A percentile compares a stretch with the other conserved stretches of the same genome.
Evolutionary conservation across 345 rosid species (phyloP).

Genomic region (Euphorbia tirucalli): DNA sequence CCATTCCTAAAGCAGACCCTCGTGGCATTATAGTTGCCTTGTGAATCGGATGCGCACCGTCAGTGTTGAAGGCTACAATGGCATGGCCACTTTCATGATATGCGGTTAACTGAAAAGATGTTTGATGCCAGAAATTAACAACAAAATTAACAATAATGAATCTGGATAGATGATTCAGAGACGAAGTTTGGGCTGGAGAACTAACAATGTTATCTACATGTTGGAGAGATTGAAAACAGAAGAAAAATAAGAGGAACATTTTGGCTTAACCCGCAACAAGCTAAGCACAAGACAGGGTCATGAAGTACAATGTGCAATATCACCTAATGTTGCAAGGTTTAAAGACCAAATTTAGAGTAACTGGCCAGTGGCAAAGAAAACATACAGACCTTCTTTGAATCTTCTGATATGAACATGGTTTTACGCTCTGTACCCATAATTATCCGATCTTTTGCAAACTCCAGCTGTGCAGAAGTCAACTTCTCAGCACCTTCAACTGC

Average conservation of each 20-base stretch:
- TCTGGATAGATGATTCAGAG: background rate
- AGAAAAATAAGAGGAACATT: background rate
- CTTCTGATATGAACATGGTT: slow-evolving; percentile 95
- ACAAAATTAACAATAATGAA: slow-evolving; percentile 11
- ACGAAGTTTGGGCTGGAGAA: background rate
- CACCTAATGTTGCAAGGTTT: background rate
- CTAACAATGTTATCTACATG: background rate
- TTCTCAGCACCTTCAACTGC: slow-evolving; percentile 96
- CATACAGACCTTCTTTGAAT: slow-evolving; percentile 79
- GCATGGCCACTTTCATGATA: slow-evolving; percentile 99
- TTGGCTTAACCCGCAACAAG: background rate
- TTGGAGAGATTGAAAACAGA: background rate
- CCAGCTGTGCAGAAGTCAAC: slow-evolving; percentile 66
- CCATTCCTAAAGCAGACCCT: slow-evolving; percentile 99
- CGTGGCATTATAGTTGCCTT: slow-evolving; percentile 98
- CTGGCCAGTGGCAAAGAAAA: background rate
- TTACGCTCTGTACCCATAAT: slow-evolving; percentile 96
- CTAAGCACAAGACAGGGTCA: background rate
- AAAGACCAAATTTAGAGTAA: background rate
- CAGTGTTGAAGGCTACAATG: slow-evolving; percentile 83
- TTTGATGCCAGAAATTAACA: slow-evolving; percentile 12
- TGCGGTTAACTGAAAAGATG: slow-evolving; percentile 73
- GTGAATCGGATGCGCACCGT: slow-evolving; percentile 95
- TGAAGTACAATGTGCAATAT: background rate
- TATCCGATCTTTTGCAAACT: slow-evolving; percentile 92